These are phyloP conservation scores for Macrotyloma uniflorum DNA, from an alignment of 306 rosid genomes.

Conservation along the genomic window DNA sequence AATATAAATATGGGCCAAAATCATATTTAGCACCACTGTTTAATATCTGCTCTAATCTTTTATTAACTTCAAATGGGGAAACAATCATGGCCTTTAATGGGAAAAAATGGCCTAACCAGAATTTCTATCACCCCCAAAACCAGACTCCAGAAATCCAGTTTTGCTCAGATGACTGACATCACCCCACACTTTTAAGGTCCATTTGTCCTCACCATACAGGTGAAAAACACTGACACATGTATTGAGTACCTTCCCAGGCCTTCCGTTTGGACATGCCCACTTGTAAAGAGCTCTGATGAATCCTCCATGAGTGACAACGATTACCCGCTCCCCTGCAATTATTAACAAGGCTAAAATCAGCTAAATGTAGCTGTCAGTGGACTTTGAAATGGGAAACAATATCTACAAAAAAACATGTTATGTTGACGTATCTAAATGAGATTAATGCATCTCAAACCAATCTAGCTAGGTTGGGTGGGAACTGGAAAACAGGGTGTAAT, in stretches of 20 bases:
- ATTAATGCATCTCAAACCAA: conserved; percentile 24
- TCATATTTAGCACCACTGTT: background rate
- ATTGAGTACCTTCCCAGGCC: conserved; percentile 62
- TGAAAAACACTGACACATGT: conserved; percentile 71
- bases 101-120: conserved; percentile 69
- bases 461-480: background rate
- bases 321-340: conserved; percentile 70
- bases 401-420: background rate
- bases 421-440: background rate
- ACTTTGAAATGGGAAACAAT: background rate
- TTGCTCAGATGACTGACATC: conserved; percentile 77
- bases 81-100: conserved; percentile 26
- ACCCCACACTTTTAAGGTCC: conserved; percentile 71
- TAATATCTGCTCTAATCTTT: background rate
- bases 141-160: conserved; percentile 65
- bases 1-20: conserved; percentile 2
- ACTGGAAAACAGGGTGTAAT: background rate
- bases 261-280: conserved; percentile 56
- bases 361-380: background rate
- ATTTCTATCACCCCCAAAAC: conserved; percentile 81
- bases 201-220: conserved; percentile 61
- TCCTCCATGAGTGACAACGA: conserved; percentile 79
- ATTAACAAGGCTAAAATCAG: conserved; percentile 26
- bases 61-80: conserved; percentile 22
- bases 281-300: conserved; percentile 62